A percentile compares a stretch with the other conserved stretches of the same genome.
These are phyloP conservation scores for Neofusicoccum laricinum DNA, from an alignment of 2,329 filamentous ascomycete genomes.

Conservation along the genomic window DNA sequence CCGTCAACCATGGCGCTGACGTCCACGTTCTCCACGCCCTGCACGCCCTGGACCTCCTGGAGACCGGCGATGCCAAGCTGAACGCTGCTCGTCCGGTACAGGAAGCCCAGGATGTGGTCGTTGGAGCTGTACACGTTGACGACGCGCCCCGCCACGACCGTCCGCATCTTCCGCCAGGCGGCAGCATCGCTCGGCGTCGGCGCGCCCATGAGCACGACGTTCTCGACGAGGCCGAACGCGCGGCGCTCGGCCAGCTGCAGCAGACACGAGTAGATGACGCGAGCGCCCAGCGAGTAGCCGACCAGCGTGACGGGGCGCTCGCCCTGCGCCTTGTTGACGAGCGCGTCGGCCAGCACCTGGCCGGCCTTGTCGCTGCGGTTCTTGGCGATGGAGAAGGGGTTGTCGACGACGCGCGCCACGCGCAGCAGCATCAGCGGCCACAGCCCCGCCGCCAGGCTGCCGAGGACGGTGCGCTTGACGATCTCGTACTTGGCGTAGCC, in stretches of 20 bases:
- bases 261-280: conserved; percentile 80
- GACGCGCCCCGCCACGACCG: conserved; percentile 75
- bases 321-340: conserved; percentile 79
- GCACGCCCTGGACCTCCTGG: conserved; percentile 66
- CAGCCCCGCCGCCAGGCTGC: conserved; percentile 44
- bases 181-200: conserved; percentile 69
- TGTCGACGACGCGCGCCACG: conserved; percentile 63
- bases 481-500: conserved; percentile 70
- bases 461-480: conserved; percentile 58
- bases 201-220: conserved; percentile 77
- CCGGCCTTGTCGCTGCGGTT: conserved; percentile 78
- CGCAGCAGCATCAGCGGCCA: conserved; percentile 50
- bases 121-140: conserved; percentile 88
- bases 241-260: conserved; percentile 71
- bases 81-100: conserved; percentile 81
- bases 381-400: conserved; percentile 76
- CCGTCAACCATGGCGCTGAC: conserved; percentile 51
- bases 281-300: conserved; percentile 77
- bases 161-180: conserved; percentile 74
- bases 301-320: conserved; percentile 77
- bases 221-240: conserved; percentile 81
- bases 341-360: conserved; percentile 72
- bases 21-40: conserved; percentile 61
- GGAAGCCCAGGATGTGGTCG: conserved; percentile 81
- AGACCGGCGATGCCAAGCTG: conserved; percentile 82